A percentile compares a stretch with the other conserved stretches of the same genome.
These are phyloP conservation scores for Tuber umbilicatum DNA, from an alignment of 495 filamentous ascomycete species.

Conservation along the genomic window DNA sequence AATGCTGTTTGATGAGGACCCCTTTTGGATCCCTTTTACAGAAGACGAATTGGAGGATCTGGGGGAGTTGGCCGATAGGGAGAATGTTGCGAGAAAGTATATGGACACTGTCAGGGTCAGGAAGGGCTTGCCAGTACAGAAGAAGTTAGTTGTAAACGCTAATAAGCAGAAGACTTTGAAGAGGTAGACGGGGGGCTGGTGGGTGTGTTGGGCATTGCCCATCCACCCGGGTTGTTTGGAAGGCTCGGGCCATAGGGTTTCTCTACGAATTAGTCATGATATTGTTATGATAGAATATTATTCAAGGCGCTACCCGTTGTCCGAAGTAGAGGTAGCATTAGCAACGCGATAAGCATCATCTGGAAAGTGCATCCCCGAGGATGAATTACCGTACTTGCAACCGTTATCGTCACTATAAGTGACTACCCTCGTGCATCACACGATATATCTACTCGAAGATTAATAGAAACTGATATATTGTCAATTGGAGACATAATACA, in stretches of 20 bases:
- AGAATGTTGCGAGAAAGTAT: constrained; percentile 94
- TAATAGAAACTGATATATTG: too few species aligned
- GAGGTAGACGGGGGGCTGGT: constrained; percentile 50
- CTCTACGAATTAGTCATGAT: neutral
- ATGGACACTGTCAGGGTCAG: constrained; percentile 78
- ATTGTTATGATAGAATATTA: neutral
- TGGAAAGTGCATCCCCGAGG: neutral
- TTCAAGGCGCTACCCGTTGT: neutral
- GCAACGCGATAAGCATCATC: neutral
- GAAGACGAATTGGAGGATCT: constrained; percentile 96
- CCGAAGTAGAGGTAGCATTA: neutral
- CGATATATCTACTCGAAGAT: too few species aligned
- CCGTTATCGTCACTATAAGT: neutral
- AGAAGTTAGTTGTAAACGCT: constrained; percentile 73
- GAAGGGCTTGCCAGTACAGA: constrained; percentile 79
- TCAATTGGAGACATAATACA: too few species aligned
- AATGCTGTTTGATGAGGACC: constrained; percentile 79
- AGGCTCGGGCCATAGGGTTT: neutral
- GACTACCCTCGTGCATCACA: too few species aligned
- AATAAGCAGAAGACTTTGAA: constrained; percentile 99
- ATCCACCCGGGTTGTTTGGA: neutral
- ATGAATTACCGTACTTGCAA: neutral
- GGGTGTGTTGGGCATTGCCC: neutral
- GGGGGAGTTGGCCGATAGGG: constrained; percentile 81
- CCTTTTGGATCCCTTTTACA: constrained; percentile 94